Percentiles rank a stretch among this genome's conserved stretches.
phyloP scores from a whole-genome alignment of 2,329 filamentous ascomycete species.

The Pyricularia pennisetigena region DNA sequence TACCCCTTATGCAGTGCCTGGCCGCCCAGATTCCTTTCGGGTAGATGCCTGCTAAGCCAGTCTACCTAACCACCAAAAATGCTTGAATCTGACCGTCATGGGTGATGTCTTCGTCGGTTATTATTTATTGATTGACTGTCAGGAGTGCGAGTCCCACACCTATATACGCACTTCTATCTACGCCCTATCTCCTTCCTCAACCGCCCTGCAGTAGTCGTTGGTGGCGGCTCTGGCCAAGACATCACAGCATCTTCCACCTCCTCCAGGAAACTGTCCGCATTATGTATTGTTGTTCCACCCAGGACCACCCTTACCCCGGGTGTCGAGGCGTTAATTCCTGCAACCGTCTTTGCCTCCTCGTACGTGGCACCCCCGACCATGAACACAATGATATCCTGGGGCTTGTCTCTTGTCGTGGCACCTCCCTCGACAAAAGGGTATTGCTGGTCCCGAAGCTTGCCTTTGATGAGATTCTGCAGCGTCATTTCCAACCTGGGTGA shows the following conservation, averaged over 20 bases:
- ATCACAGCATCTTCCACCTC: constrained; percentile 85
- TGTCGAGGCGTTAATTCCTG: constrained; percentile 85
- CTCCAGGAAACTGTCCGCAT: constrained; percentile 78
- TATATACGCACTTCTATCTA: constrained; percentile 12
- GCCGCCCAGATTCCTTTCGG: no score
- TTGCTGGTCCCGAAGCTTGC: constrained; percentile 71
- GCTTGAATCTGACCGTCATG: not conserved
- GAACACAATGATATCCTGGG: constrained; percentile 92
- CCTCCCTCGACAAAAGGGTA: constrained; percentile 92
- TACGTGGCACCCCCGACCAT: constrained; percentile 91
- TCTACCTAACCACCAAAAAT: no score
- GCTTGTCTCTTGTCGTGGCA: constrained; percentile 82
- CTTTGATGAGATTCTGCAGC: constrained; percentile 88
- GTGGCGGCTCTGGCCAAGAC: constrained; percentile 66
- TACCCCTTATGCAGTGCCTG: no score
- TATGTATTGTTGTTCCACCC: constrained; percentile 81
- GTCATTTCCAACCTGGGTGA: constrained; percentile 80
- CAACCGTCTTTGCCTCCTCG: constrained; percentile 92
- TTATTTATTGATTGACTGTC: not conserved
- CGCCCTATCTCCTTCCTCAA: constrained; percentile 20
- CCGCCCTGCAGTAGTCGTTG: constrained; percentile 18
- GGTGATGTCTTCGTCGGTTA: not conserved
- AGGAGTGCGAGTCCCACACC: not conserved
- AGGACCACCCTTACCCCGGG: constrained; percentile 84
- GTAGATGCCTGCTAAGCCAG: no score